Percentiles rank a stretch among this genome's conserved stretches.
Conservation (phyloP, 2,329 filamentous ascomycete species). For the Paraconiothyrium sp. region DNA sequence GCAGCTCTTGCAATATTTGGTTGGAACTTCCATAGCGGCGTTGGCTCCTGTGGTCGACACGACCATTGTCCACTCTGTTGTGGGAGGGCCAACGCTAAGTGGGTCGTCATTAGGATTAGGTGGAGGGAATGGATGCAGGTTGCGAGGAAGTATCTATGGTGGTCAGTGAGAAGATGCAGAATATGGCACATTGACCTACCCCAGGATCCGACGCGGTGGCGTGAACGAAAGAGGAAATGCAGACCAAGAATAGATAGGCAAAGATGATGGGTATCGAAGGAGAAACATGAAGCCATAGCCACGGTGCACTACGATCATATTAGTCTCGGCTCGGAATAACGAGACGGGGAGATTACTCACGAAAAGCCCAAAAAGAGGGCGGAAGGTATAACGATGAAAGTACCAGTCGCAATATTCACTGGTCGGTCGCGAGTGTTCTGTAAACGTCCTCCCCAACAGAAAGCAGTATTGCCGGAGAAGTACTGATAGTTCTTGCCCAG, state of each 20-base stretch:
- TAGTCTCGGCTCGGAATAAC: slow-evolving; percentile 16
- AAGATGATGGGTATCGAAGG: slow-evolving; percentile 90
- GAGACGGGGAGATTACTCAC: slow-evolving; percentile 52
- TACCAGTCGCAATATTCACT: slow-evolving; percentile 86
- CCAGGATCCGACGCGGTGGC: slow-evolving; percentile 93
- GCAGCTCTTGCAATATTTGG: slow-evolving; percentile 98
- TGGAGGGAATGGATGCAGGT: slow-evolving; percentile 88
- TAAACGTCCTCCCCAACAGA: slow-evolving; percentile 84
- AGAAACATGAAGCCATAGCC: slow-evolving; percentile 85
- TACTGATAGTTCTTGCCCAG: slow-evolving; percentile 86
- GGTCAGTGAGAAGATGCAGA: slow-evolving; percentile 26
- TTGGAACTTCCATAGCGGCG: slow-evolving; percentile 95
- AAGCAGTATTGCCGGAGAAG: slow-evolving; percentile 91
- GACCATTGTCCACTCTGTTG: slow-evolving; percentile 93
- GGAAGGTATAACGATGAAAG: slow-evolving; percentile 80
- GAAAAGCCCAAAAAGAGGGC: slow-evolving; percentile 87
- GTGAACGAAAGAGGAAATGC: slow-evolving; percentile 91
- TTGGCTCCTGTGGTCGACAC: slow-evolving; percentile 77
- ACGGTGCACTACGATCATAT: slow-evolving; percentile 67
- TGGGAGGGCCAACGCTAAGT: slow-evolving; percentile 80
- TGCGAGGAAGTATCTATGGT: slow-evolving; percentile 84
- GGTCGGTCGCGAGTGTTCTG: slow-evolving; percentile 89
- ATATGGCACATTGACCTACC: slow-evolving; percentile 64
- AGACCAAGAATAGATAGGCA: slow-evolving; percentile 90
- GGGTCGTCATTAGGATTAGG: slow-evolving; percentile 80